Conservation (phyloP, 2,329 filamentous ascomycete genomes). For the Botrytis tulipae region DNA sequence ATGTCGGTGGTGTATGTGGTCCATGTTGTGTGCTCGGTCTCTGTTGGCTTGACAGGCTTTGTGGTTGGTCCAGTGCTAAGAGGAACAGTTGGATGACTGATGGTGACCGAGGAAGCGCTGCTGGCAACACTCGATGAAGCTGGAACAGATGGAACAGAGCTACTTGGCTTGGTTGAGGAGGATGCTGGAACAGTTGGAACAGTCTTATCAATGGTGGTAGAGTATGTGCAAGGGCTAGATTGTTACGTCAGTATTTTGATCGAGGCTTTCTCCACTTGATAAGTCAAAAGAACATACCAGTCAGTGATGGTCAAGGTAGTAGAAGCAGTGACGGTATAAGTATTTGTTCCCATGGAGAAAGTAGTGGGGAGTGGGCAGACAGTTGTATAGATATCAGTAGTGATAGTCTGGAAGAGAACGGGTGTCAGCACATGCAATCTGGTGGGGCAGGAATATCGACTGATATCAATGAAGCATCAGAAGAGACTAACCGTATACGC, state of each 20-base stretch:
- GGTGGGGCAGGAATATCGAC: not conserved
- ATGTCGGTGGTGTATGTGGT: slow-evolving; percentile 20
- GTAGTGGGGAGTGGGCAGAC: slow-evolving; percentile 38
- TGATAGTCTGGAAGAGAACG: slow-evolving; percentile 20
- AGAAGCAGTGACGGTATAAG: slow-evolving; percentile 60
- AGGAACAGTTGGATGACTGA: slow-evolving; percentile 5
- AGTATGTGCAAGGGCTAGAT: slow-evolving; percentile 19
- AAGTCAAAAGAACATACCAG: slow-evolving; percentile 33
- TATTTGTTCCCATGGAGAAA: slow-evolving; percentile 44
- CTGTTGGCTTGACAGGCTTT: not conserved
- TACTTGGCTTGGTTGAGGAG: not conserved
- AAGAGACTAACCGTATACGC: slow-evolving; percentile 16
- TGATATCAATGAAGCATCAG: not conserved
- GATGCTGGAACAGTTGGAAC: slow-evolving; percentile 4
- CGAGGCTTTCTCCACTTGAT: not conserved
- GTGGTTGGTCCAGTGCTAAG: not conserved
- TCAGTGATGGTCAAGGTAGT: slow-evolving; percentile 48
- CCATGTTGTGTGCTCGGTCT: slow-evolving; percentile 19
- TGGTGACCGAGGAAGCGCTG: not conserved
- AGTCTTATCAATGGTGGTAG: slow-evolving; percentile 12
- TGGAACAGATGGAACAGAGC: not conserved
- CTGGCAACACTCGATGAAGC: slow-evolving; percentile 4
- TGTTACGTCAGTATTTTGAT: not conserved
- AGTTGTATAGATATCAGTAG: slow-evolving; percentile 46
- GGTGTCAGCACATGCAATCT: not conserved